Percentiles rank a stretch among this genome's conserved stretches.
These are phyloP conservation scores for Rubia balearica DNA, from an alignment of 305 asterid genomes.

Conservation along the genomic window DNA sequence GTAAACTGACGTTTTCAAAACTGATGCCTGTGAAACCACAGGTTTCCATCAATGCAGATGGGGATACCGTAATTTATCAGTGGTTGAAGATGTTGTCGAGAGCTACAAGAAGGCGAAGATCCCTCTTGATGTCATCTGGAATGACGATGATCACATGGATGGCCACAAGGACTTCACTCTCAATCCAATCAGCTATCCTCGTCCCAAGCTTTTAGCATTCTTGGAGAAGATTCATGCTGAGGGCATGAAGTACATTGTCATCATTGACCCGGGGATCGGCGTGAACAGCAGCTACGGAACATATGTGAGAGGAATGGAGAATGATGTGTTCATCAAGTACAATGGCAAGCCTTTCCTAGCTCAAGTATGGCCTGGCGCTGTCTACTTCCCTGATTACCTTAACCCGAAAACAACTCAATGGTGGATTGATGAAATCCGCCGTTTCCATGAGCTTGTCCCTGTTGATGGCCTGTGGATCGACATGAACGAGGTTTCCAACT, in stretches of 20 bases:
- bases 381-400: constrained; percentile 86
- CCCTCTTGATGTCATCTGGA: constrained; percentile 96
- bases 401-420: constrained; percentile 77
- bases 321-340: constrained; percentile 88
- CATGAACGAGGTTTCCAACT: constrained; percentile 89
- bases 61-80: constrained; percentile 90
- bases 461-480: constrained; percentile 94
- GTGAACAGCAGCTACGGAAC: constrained; percentile 64
- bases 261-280: constrained; percentile 81
- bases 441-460: constrained; percentile 87
- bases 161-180: constrained; percentile 88
- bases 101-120: constrained; percentile 67
- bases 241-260: constrained; percentile 89
- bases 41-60: constrained; percentile 98
- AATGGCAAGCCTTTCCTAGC: constrained; percentile 67
- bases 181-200: constrained; percentile 68
- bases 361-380: constrained; percentile 97
- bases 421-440: constrained; percentile 81
- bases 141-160: constrained; percentile 97
- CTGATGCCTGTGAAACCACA: constrained; percentile 21
- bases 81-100: constrained; percentile 82
- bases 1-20: neutral
- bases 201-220: constrained; percentile 64
- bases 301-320: constrained; percentile 57
- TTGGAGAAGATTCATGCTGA: constrained; percentile 63